A percentile compares a stretch with the other conserved stretches of the same genome.
phyloP scores from a whole-genome alignment of 78 protist species.

The Dictyostelium brefeldianum region DNA sequence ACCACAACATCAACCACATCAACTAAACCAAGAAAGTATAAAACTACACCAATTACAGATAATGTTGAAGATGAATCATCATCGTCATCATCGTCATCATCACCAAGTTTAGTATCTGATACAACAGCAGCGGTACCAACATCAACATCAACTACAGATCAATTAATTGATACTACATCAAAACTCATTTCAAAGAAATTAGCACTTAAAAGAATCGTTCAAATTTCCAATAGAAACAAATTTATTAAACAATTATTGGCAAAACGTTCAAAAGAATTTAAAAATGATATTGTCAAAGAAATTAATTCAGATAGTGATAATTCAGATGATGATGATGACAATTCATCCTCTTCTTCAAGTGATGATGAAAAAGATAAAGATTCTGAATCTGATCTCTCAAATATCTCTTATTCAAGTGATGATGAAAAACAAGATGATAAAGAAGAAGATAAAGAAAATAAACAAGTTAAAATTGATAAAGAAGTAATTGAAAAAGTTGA shows the following conservation, averaged over 20 bases:
- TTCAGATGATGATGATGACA: not conserved
- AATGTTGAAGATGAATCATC: not conserved
- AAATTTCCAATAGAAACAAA: not conserved
- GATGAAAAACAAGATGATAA: constrained; percentile 16
- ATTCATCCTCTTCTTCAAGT: not conserved
- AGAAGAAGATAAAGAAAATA: not conserved
- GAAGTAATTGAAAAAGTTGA: not conserved
- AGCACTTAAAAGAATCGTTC: not conserved
- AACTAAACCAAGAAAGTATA: no score
- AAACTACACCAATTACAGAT: no score
- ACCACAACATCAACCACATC: not conserved
- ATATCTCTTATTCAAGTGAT: not conserved
- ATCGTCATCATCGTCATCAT: not conserved
- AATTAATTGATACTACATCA: not conserved
- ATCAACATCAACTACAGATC: not conserved
- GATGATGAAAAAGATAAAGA: not conserved
- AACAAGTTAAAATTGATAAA: not conserved
- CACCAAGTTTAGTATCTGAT: no score
- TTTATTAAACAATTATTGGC: not conserved
- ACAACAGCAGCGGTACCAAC: not conserved
- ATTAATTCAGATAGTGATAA: not conserved
- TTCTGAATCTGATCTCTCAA: not conserved
- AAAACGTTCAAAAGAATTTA: not conserved
- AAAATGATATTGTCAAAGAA: not conserved
- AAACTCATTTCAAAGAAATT: not conserved